Evolutionary conservation across 2,329 filamentous ascomycete species (phyloP).

Genomic region (Drechslerella coelobrocha): DNA sequence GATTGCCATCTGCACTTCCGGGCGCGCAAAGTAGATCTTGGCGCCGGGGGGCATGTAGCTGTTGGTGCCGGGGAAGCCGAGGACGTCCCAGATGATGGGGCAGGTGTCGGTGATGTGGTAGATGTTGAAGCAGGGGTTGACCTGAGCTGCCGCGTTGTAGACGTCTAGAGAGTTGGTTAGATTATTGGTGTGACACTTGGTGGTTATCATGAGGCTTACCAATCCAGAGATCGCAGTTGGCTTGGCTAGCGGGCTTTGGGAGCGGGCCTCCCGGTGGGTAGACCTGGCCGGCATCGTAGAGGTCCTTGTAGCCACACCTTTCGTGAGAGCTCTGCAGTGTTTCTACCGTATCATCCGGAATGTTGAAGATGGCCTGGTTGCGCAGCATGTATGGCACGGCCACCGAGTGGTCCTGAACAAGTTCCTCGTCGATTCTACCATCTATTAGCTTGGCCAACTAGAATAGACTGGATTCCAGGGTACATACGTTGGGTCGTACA

Average conservation of each 20-base stretch:
- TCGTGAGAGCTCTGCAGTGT: conserved; percentile 64
- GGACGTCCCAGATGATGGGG: conserved; percentile 57
- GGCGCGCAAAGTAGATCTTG: conserved; percentile 72
- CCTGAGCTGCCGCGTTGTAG: conserved; percentile 62
- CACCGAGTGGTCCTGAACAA: conserved; percentile 61
- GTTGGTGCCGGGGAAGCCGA: conserved; percentile 52
- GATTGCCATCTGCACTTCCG: conserved; percentile 72
- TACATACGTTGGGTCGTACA: conserved; percentile 70
- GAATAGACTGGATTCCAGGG: background rate
- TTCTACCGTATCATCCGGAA: conserved; percentile 68
- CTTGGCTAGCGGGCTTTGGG: conserved; percentile 58
- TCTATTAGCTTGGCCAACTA: background rate
- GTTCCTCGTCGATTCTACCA: conserved; percentile 62
- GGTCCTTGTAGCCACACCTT: conserved; percentile 69
- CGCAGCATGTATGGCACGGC: conserved; percentile 68
- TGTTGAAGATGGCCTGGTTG: conserved; percentile 67
- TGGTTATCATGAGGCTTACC: conserved; percentile 3
- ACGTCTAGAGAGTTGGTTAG: conserved; percentile 58
- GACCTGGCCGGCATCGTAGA: conserved; percentile 67
- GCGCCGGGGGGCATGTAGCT: conserved; percentile 70
- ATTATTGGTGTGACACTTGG: background rate
- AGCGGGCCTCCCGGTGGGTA: conserved; percentile 73
- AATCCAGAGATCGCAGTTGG: conserved; percentile 22
- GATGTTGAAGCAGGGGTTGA: conserved; percentile 81
- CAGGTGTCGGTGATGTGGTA: conserved; percentile 73